A percentile compares a stretch with the other conserved stretches of the same genome.
Conservation (phyloP, 2,329 filamentous ascomycete species). For the Ophiostoma quercus region DNA sequence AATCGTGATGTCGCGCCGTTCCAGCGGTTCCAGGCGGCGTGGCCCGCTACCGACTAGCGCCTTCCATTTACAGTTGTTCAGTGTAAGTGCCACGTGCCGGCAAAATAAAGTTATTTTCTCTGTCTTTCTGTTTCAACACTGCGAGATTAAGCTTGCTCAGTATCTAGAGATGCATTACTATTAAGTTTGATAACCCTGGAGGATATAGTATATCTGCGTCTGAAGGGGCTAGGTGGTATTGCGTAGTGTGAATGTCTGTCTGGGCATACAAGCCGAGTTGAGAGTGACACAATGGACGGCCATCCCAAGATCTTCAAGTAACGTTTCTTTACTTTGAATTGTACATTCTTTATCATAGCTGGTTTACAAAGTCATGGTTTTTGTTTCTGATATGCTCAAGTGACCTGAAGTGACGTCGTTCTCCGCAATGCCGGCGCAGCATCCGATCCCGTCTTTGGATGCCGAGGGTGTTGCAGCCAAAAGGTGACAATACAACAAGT, state of each 20-base stretch:
- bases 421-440: background rate
- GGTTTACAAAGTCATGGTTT: too few species aligned
- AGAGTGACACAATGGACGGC: background rate
- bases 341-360: background rate
- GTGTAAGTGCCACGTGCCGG: slow-evolving; percentile 13
- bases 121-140: too few species aligned
- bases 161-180: too few species aligned
- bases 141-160: too few species aligned
- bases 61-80: background rate
- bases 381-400: too few species aligned
- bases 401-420: background rate
- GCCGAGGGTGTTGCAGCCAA: background rate
- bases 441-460: background rate
- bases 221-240: too few species aligned
- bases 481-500: background rate
- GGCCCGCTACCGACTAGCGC: background rate
- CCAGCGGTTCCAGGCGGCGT: background rate
- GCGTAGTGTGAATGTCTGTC: too few species aligned
- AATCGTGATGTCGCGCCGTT: background rate
- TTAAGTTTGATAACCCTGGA: too few species aligned
- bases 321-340: background rate
- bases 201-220: too few species aligned
- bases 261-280: too few species aligned
- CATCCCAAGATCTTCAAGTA: background rate
- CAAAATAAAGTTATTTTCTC: background rate